Conservation (phyloP, 1,284 basidiomycete genomes). For the Sanghuangporus sanghuang region DNA sequence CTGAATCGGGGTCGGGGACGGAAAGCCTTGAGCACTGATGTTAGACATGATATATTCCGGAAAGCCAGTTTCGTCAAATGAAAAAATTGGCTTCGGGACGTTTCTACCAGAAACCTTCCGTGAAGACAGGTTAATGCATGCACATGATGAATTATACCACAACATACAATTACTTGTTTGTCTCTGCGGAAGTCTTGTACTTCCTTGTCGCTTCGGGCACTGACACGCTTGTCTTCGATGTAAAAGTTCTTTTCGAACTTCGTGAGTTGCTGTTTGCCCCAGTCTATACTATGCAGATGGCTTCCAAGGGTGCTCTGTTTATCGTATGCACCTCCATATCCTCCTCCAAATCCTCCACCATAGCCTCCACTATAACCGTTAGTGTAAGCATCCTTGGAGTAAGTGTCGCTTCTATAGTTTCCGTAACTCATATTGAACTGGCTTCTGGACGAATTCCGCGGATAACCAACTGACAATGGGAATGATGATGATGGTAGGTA, state of each 20-base stretch:
- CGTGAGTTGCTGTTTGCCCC: conserved; percentile 68
- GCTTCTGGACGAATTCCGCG: not conserved
- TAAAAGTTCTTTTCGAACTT: conserved; percentile 98
- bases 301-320: conserved; percentile 83
- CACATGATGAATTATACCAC: conserved; percentile 7
- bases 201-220: conserved; percentile 76
- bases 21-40: conserved; percentile 91
- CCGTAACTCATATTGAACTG: conserved; percentile 4
- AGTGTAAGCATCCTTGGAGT: conserved; percentile 1
- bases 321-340: conserved; percentile 42
- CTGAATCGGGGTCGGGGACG: conserved; percentile 89
- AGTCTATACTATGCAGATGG: conserved; percentile 82
- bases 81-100: conserved; percentile 86
- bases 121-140: conserved; percentile 5
- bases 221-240: conserved; percentile 85
- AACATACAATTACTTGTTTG: conserved; percentile 82
- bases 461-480: not conserved
- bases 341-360: conserved; percentile 29
- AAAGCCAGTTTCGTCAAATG: conserved; percentile 94
- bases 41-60: conserved; percentile 95
- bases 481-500: conserved; percentile 1
- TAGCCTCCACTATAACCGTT: conserved; percentile 9
- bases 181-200: conserved; percentile 79
- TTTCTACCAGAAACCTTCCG: conserved; percentile 79
- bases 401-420: not conserved